These are phyloP conservation scores for Candida orba DNA, from an alignment of 805 yeast genomes.

Conservation along the genomic window DNA sequence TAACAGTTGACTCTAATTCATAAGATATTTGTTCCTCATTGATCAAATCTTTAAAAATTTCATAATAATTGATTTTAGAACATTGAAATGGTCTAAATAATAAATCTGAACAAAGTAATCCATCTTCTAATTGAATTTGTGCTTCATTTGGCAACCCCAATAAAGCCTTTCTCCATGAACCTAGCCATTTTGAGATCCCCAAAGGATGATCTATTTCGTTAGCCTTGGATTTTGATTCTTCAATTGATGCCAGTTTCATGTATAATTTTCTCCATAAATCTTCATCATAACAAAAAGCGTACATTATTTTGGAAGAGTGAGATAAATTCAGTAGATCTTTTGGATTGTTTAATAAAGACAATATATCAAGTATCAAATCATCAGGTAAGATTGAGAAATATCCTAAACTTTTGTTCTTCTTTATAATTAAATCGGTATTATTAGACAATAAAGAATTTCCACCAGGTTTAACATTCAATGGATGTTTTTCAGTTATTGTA, in stretches of 20 bases:
- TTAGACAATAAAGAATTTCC: slow-evolving; percentile 51
- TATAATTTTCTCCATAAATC: slow-evolving; percentile 73
- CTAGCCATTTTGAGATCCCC: slow-evolving; percentile 48
- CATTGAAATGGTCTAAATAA: slow-evolving; percentile 80
- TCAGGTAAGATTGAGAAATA: slow-evolving; percentile 47
- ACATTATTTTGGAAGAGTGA: slow-evolving; percentile 56
- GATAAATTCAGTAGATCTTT: slow-evolving; percentile 44
- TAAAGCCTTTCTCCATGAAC: slow-evolving; percentile 73
- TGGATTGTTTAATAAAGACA: slow-evolving; percentile 42
- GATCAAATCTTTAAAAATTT: slow-evolving; percentile 41
- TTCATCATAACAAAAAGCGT: slow-evolving; percentile 69
- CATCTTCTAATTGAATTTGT: slow-evolving; percentile 36
- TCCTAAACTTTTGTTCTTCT: slow-evolving; percentile 40
- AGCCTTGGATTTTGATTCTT: not conserved
- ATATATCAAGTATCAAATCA: slow-evolving; percentile 49
- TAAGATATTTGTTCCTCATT: slow-evolving; percentile 34
- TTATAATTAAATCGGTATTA: slow-evolving; percentile 10
- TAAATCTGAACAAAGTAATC: slow-evolving; percentile 64
- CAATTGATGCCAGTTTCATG: slow-evolving; percentile 20
- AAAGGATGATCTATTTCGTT: slow-evolving; percentile 20
- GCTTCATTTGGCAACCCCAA: slow-evolving; percentile 37
- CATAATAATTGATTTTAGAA: slow-evolving; percentile 55
- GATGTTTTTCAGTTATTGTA: slow-evolving; percentile 44
- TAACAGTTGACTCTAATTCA: slow-evolving; percentile 16
- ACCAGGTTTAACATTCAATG: slow-evolving; percentile 67